phyloP scores from a whole-genome alignment of 2,329 filamentous ascomycete species.

The Rutstroemia sp. region DNA sequence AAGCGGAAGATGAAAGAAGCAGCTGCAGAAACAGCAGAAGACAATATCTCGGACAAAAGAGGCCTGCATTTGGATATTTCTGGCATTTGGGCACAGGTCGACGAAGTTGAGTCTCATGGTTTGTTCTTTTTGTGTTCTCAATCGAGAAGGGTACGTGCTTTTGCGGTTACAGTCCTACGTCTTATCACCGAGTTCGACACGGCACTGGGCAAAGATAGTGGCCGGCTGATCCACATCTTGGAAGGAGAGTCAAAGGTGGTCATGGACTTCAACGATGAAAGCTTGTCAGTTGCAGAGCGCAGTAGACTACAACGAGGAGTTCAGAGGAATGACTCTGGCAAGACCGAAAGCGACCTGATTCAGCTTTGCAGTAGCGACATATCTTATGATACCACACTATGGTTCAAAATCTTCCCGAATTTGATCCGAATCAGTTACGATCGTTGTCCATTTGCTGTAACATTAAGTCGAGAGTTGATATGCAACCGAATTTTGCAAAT shows the following conservation, averaged over 20 bases:
- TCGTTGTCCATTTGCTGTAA: constrained; percentile 84
- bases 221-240: constrained; percentile 81
- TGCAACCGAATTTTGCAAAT: constrained; percentile 90
- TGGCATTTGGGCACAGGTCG: constrained; percentile 84
- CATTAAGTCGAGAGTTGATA: constrained; percentile 82
- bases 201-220: constrained; percentile 68
- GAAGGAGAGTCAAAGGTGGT: constrained; percentile 84
- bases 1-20: constrained; percentile 75
- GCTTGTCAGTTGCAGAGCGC: constrained; percentile 82
- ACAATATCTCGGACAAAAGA: constrained; percentile 57
- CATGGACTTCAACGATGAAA: constrained; percentile 87
- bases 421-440: constrained; percentile 86
- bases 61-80: constrained; percentile 78
- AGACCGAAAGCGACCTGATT: constrained; percentile 73
- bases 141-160: constrained; percentile 78
- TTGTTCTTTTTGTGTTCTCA: constrained; percentile 97
- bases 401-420: constrained; percentile 98
- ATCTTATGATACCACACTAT: constrained; percentile 87
- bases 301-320: constrained; percentile 88
- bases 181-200: constrained; percentile 91
- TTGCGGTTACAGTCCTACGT: constrained; percentile 85
- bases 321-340: constrained; percentile 63
- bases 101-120: constrained; percentile 93
- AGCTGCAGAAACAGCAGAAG: constrained; percentile 55
- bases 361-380: constrained; percentile 94